These are phyloP conservation scores for Sclerotinia glacialis DNA, from an alignment of 2,329 filamentous ascomycete genomes.

Conservation along the genomic window DNA sequence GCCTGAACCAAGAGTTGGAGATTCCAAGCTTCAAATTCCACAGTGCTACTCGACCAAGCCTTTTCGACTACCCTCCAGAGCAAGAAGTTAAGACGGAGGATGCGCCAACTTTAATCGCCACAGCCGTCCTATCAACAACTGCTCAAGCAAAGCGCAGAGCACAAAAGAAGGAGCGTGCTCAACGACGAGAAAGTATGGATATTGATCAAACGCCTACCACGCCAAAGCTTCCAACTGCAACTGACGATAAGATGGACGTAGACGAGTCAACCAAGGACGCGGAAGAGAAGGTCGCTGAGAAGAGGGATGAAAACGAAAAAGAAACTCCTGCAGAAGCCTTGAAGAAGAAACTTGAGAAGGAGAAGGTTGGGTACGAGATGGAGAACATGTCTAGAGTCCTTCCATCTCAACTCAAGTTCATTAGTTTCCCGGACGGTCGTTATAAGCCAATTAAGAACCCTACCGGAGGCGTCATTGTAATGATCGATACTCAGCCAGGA, in stretches of 20 bases:
- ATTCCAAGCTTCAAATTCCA: constrained; percentile 94
- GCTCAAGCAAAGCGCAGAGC: constrained; percentile 94
- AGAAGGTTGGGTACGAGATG: constrained; percentile 94
- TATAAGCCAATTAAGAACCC: constrained; percentile 95
- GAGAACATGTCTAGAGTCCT: constrained; percentile 97
- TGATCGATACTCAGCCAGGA: constrained; percentile 76
- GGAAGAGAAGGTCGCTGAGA: constrained; percentile 51
- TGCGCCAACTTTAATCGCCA: constrained; percentile 88
- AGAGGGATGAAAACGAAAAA: constrained; percentile 62
- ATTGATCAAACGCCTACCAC: constrained; percentile 77
- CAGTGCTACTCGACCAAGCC: constrained; percentile 87
- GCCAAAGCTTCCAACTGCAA: constrained; percentile 55
- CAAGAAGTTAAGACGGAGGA: constrained; percentile 94
- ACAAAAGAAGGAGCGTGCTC: constrained; percentile 88
- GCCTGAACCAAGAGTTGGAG: constrained; percentile 88
- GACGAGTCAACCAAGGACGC: constrained; percentile 54
- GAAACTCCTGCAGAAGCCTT: constrained; percentile 55
- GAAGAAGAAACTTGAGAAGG: constrained; percentile 92
- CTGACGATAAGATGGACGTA: constrained; percentile 83
- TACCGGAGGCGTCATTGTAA: constrained; percentile 89
- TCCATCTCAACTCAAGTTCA: constrained; percentile 89
- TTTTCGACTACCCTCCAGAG: constrained; percentile 97
- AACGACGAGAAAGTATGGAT: constrained; percentile 92
- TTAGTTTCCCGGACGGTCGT: constrained; percentile 84
- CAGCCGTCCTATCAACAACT: constrained; percentile 92